Conservation (phyloP, 2,329 filamentous ascomycete genomes). For the Teratosphaeria nubilosa region DNA sequence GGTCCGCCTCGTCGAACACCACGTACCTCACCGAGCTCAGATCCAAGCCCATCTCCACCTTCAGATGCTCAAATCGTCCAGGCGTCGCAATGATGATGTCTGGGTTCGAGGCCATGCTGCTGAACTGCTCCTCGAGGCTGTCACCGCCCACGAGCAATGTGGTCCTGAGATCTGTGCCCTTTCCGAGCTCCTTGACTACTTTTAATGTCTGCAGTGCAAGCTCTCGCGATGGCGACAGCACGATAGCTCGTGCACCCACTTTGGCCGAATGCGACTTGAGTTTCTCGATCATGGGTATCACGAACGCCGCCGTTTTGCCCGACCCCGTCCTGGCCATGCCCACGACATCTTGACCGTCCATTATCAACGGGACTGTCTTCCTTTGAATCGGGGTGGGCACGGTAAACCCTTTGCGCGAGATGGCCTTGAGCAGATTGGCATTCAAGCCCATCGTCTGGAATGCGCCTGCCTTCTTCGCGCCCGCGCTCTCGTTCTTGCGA, state of each 20-base stretch:
- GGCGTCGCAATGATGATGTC: conserved; percentile 97
- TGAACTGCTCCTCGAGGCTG: conserved; percentile 89
- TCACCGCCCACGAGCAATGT: conserved; percentile 90
- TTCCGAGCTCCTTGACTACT: conserved; percentile 87
- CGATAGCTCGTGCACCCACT: conserved; percentile 75
- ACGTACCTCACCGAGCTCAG: conserved; percentile 87
- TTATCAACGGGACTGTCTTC: conserved; percentile 85
- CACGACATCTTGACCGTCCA: conserved; percentile 90
- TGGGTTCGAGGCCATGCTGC: conserved; percentile 83
- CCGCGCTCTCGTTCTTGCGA: conserved; percentile 73
- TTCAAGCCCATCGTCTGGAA: conserved; percentile 94
- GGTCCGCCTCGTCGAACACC: conserved; percentile 95
- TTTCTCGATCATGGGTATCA: conserved; percentile 95
- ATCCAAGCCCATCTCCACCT: conserved; percentile 91
- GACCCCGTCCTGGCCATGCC: conserved; percentile 98
- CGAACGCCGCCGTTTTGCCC: conserved; percentile 95
- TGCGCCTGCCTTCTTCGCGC: conserved; percentile 81
- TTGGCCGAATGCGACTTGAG: conserved; percentile 78
- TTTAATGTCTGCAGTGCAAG: conserved; percentile 89
- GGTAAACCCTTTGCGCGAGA: conserved; percentile 85
- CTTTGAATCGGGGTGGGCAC: conserved; percentile 96
- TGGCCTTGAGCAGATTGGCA: conserved; percentile 75
- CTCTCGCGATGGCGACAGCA: conserved; percentile 88
- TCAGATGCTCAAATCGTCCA: conserved; percentile 88
- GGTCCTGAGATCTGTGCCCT: conserved; percentile 83